Base-by-base conservation (phyloP, 768 basidiomycete genomes). In the Boletus rubescentipes region DNA sequence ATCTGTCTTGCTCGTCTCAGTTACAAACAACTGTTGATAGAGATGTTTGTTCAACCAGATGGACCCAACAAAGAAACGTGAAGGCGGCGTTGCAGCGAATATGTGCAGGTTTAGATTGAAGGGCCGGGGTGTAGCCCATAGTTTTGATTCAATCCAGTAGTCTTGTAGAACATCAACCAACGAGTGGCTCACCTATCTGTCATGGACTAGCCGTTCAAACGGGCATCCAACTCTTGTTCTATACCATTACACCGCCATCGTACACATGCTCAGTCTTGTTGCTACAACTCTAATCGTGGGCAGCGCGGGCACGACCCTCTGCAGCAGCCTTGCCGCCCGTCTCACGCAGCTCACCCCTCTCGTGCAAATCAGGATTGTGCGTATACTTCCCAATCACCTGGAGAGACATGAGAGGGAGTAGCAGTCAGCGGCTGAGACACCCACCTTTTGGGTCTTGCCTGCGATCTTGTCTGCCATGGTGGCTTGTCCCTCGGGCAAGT, bases 371-470 rank as follows among this genome's bases (percentile, higher is more conserved):
- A 0, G 74, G 65, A 10, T 85, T 82, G 20, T 74, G 49, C 14
- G 70, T 68, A 34, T 72, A 49, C 64, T 85, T 84, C 9, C 83
- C 82, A 29, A 77, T 59, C 38, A 83, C 67, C 82, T 83, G 42
- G 20, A 20, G 6, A 31, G 10, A 31, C 2, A 5, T 66, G 10
- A 66, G 38, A 8, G 5, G 44, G 45, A n/a, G 18, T 1, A 1
- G 9, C 3, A 4, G 14, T 16, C 26, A 0, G 1, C 6, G 3
- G 29, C 11, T 12, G 7, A 49, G 32, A 21, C 5, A 53, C 62
- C 2, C 14, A 82, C 84, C 75, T 85, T 77, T 60, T 85, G 74
- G 0, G 78, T 73, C 71, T 85, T 85, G 4, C 84, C 84, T 34
- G 83, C 58, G 20, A 84, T 53, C 67, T 81, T 85, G 68, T 86